Evolutionary conservation across 805 yeast genomes (phyloP), one percentile per base, ranked within the genome.

Genomic region (Barnettozyma sucrosica): DNA sequence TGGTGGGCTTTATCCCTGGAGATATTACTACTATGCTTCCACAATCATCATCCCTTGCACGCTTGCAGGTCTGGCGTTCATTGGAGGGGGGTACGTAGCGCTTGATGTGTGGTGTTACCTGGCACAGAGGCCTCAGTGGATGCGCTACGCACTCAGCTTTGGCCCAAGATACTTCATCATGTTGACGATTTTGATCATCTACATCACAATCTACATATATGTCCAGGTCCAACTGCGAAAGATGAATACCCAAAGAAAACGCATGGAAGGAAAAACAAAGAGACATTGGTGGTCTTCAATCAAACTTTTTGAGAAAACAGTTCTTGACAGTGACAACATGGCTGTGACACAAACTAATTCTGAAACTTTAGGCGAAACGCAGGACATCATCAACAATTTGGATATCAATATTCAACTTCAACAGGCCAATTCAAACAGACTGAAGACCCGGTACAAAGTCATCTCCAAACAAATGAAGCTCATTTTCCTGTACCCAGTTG

Each of bases 401-500:
- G 50, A 43, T 36, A 51, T 48, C 44, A 52, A 47, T 37, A 41
- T 44, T n/a, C 55, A 63, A 56, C 44, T 56, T 6, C 56, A 53
- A 46, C 20, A 59, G 32, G 52, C 64, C 37, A 64, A 64, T 43
- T 57, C 64, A 1, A 55, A 49, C 43, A 43, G 74, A 50, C 81
- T 88, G 62, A 76, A 83, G 50, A 67, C 74, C 34, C 71, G 93
- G 18, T 81, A 89, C 54, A 66, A 74, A 25, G 75, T 77, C 51
- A 85, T 89, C 44, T 80, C 83, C 61, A 80, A 81, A 48, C 96
- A 89, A 66, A 80, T 87, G 76, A 81, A 81, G 57, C 74, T 83
- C 28, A 83, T 89, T 42, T 88, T 89, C 64, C 72, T 89, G 41
- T 89, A 89, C 61, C 97, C 97, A 3, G 67, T 84, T 37, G 84